Conservation (phyloP, 352 stramenopile species). For the Phytopythium mirpurense region DNA sequence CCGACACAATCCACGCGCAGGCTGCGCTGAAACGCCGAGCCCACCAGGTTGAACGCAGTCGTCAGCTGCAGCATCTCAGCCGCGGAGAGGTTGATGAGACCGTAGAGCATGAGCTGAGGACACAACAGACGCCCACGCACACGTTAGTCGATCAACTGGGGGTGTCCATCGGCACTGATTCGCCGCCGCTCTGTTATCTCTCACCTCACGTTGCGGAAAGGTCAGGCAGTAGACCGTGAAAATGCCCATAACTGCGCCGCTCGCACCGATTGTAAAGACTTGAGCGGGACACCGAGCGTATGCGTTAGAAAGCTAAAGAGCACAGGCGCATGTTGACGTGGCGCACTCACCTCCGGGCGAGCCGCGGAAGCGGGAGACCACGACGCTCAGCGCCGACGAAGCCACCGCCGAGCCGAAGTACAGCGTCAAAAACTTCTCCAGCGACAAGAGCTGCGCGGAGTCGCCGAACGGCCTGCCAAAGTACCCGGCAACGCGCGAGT, state of each 20-base stretch:
- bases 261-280: conserved; percentile 82
- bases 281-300: too few species aligned
- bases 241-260: conserved; percentile 73
- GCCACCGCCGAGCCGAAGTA: conserved; percentile 69
- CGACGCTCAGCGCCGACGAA: conserved; percentile 62
- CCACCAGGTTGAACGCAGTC: conserved; percentile 52
- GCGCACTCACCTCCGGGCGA: conserved; percentile 34
- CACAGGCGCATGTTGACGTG: neutral
- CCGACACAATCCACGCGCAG: conserved; percentile 70
- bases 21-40: conserved; percentile 51
- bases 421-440: conserved; percentile 62
- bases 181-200: too few species aligned
- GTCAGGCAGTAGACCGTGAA: conserved; percentile 76
- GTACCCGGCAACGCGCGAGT: conserved; percentile 40
- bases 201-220: conserved; percentile 59
- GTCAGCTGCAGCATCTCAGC: conserved; percentile 62
- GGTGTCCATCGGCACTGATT: too few species aligned
- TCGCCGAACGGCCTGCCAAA: conserved; percentile 16
- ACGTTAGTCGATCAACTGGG: neutral
- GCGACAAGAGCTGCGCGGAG: conserved; percentile 30
- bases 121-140: neutral
- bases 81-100: conserved; percentile 53
- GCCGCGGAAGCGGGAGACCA: conserved; percentile 59
- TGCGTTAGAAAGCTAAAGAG: neutral
- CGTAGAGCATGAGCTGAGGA: conserved; percentile 53